A percentile compares a stretch with the other conserved stretches of the same genome.
Conservation (phyloP, 257 asterid genomes). For the Euphrasia confusa region DNA sequence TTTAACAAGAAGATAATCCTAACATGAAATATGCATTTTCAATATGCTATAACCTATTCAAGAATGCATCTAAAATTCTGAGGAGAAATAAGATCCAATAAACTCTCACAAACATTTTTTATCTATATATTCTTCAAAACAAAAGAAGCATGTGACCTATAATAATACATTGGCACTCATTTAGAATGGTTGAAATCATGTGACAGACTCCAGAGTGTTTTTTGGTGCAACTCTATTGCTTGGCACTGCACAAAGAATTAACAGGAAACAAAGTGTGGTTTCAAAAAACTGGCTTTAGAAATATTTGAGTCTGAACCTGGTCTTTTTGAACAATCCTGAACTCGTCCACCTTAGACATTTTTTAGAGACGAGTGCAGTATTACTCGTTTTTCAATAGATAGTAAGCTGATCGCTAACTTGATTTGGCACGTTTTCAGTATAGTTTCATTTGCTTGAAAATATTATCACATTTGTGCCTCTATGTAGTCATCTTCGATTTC, state of each 20-base stretch:
- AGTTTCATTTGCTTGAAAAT: conserved; percentile 1
- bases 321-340: conserved; percentile 2
- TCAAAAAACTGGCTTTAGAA: neutral
- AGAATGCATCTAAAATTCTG: conserved; percentile 3
- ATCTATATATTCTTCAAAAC: neutral
- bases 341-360: conserved; percentile 3
- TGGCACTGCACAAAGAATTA: conserved; percentile 12
- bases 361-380: neutral
- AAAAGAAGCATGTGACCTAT: neutral
- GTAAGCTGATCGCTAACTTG: neutral
- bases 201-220: neutral
- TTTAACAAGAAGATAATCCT: neutral
- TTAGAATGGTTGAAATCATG: conserved; percentile 9
- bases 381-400: neutral
- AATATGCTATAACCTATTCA: conserved; percentile 4
- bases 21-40: conserved; percentile 6
- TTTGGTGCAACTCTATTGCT: conserved; percentile 1
- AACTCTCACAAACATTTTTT: neutral
- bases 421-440: neutral
- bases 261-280: conserved; percentile 16
- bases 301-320: neutral
- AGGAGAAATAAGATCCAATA: conserved; percentile 1
- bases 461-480: neutral
- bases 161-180: conserved; percentile 1
- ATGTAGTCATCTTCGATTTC: conserved; percentile 2